Evolutionary conservation across 2,329 filamentous ascomycete genomes (phyloP), one percentile per base, ranked within the genome.

Genomic region (Microcera coccophila): DNA sequence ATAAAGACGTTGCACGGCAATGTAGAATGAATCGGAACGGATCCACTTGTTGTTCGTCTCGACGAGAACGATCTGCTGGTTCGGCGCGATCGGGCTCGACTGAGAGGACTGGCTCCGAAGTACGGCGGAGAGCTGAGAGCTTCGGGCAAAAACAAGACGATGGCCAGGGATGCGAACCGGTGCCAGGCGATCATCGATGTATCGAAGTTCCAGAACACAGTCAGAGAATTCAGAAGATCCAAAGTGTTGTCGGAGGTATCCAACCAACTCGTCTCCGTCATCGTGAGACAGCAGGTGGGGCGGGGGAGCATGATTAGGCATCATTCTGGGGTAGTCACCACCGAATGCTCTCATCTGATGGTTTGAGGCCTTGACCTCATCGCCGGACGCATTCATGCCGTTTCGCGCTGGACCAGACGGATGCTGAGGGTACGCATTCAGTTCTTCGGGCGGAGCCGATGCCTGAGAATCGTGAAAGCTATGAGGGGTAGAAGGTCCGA

Each of bases 381-480:
- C 64, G 4, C 55, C 54, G 5, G 52, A 53, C 15, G 50, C 5
- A 5, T 15, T 42, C 2, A 47, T 52, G 5, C 66, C 66, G 29
- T 66, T 75, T n/a, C 66, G 64, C 32, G 61, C 63, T 19, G 65
- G 67, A 19, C 61, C 64, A 20, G 66, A 55, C 38, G 64, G 57
- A 31, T 66, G 69, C 46, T 69, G 71, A 19, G 62, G 64, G 40
- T 63, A 67, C 41, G 69, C 59, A 42, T 64, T 67, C 11, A 19
- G 18, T 9, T 75, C 72, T 29, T 72, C 73, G 14, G 65, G 68
- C 33, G 72, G 70, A 4, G 64, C 69, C 2, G 79, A 80, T 26
- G 76, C 72, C 47, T 81, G 79, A 3, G 80, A 82, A 26, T 74
- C 79, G 42, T 81, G 79, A 54, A 79, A 80, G 60, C 78, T 82